Evolutionary conservation across 2,329 filamentous ascomycete species (phyloP), one percentile per base, ranked within the genome.

Genomic region (Fusarium haematococcum): DNA sequence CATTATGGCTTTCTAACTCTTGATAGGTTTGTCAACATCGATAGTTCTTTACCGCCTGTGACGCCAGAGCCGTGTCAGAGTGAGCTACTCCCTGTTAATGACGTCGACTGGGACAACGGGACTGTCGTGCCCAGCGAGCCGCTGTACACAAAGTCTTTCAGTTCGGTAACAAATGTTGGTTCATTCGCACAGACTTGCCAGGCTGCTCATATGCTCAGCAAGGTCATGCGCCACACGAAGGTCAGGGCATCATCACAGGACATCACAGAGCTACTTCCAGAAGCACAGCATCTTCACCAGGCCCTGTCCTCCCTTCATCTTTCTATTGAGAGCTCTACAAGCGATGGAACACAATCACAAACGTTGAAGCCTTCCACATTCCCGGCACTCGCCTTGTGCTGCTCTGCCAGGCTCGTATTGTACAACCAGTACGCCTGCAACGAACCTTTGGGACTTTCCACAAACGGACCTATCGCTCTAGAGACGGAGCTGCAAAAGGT

Each of bases 371-470:
- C 35, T 14, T 63, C 25, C 13, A 14, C 35, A 1, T 27, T 63
- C 20, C 35, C 61, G 18, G 71, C 73, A 4, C 43, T 76, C 1
- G 63, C 69, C 9, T 16, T 74, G 0, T 73, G 69, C 50, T 63
- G 25, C n/a, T 71, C 68, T 2, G 69, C 73, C 3, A 50, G 74
- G 4, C 50, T 76, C 11, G 37, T 73, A 3, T 41, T 78, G 9
- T 77, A 74, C 62, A 66, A 69, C 23, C 52, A 57, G 18, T 78
- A 77, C n/a, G 68, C 33, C 9, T 75, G 73, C 45, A 77, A 77
- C 9, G 66, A 75, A 32, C 62, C 68, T 14, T 10, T 52, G 11
- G 32, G n/a, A 1, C 35, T 66, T 6, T 43, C 41, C 5, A 54
- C 56, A 6, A 35, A 60, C 11, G 62, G 65, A 20, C 65, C 50